Conservation (phyloP, 1,139 yeast genomes). For the Geotrichum siamense region DNA sequence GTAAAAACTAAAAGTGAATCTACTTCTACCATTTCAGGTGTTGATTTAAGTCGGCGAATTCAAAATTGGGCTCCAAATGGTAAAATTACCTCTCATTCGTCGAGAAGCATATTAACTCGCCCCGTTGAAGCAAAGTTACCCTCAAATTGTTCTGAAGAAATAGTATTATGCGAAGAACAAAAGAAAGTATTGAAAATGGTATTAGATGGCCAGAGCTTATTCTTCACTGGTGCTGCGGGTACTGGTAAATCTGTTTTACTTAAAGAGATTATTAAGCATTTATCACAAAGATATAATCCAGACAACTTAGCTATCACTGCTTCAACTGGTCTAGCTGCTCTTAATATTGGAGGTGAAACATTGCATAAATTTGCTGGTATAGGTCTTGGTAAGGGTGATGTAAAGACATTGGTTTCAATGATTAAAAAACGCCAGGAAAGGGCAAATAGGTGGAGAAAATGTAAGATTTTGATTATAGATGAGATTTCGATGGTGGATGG, state of each 20-base stretch:
- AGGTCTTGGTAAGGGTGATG: slow-evolving; percentile 54
- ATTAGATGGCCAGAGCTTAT: slow-evolving; percentile 45
- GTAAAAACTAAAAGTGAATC: not conserved
- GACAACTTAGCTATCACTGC: slow-evolving; percentile 74
- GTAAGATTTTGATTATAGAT: slow-evolving; percentile 65
- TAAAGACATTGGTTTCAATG: slow-evolving; percentile 37
- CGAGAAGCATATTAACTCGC: not conserved
- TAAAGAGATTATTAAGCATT: slow-evolving; percentile 46
- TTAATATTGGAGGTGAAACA: slow-evolving; percentile 78
- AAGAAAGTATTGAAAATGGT: slow-evolving; percentile 50
- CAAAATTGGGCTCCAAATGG: not conserved
- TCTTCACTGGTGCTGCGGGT: slow-evolving; percentile 95
- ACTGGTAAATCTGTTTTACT: slow-evolving; percentile 85
- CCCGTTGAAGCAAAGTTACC: not conserved
- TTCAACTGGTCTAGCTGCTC: slow-evolving; percentile 87
- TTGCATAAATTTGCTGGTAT: slow-evolving; percentile 71
- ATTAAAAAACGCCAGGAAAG: slow-evolving; percentile 41
- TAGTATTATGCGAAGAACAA: slow-evolving; percentile 40
- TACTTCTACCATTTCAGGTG: slow-evolving; percentile 3
- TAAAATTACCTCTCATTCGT: not conserved
- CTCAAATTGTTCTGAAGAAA: not conserved
- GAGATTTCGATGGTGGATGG: slow-evolving; percentile 84
- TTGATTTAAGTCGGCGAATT: slow-evolving; percentile 4
- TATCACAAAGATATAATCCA: slow-evolving; percentile 35
- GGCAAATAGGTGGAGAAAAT: slow-evolving; percentile 49